These are phyloP conservation scores for Zygotorulaspora mrakii DNA, from an alignment of 1,139 yeast species.

Conservation along the genomic window DNA sequence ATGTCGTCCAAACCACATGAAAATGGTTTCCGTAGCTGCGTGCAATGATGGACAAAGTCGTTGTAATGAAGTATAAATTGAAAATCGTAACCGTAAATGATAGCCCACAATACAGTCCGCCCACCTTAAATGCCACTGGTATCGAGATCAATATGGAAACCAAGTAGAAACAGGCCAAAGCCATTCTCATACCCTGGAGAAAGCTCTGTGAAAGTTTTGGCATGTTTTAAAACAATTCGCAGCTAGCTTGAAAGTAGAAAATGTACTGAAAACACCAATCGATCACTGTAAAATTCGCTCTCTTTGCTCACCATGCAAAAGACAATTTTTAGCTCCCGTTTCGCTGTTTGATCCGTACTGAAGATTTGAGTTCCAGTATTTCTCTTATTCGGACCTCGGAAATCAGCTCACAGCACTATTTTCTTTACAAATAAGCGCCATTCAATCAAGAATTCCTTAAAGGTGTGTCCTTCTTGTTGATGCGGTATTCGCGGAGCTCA, in stretches of 20 bases:
- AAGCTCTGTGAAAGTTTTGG: conserved; percentile 10
- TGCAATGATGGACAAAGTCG: conserved; percentile 62
- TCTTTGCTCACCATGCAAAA: background rate
- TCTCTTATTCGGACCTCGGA: no score
- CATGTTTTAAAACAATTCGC: conserved; percentile 1
- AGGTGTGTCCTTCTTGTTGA: conserved; percentile 2
- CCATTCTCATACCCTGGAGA: conserved; percentile 23
- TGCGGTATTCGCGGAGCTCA: conserved; percentile 2
- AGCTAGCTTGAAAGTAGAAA: background rate
- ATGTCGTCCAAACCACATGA: conserved; percentile 46
- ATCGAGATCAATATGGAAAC: conserved; percentile 73
- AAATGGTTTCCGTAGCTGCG: conserved; percentile 47
- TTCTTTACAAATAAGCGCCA: no score
- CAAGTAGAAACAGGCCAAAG: conserved; percentile 57
- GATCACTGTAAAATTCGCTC: conserved; percentile 7
- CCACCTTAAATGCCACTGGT: conserved; percentile 93
- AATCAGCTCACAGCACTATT: no score
- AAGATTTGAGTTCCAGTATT: no score
- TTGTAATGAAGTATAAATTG: conserved; percentile 61
- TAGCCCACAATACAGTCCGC: conserved; percentile 86
- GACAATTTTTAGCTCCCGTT: background rate
- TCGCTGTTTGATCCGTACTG: background rate
- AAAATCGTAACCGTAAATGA: conserved; percentile 78
- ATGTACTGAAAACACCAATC: background rate
- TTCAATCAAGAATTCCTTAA: background rate